Evolutionary conservation across 2,329 filamentous ascomycete genomes (phyloP).

Genomic region (Pseudogymnoascus sp.): DNA sequence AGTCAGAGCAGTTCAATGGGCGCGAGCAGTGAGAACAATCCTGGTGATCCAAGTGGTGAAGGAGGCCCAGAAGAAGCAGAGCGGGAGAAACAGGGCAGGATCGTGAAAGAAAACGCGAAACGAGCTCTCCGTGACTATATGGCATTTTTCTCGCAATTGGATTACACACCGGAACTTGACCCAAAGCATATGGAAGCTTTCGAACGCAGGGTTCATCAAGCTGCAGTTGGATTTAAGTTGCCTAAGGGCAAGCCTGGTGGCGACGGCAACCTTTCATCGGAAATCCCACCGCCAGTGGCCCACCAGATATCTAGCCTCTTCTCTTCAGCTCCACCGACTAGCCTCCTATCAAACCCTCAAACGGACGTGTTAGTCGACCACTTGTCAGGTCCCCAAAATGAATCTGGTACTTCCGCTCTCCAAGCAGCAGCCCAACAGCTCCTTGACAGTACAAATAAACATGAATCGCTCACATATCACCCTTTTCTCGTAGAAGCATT

Average conservation of each 20-base stretch:
- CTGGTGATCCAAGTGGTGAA: conserved; percentile 18
- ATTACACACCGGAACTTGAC: conserved; percentile 58
- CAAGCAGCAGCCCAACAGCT: conserved; percentile 27
- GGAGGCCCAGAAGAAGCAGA: conserved; percentile 19
- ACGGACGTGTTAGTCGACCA: conserved; percentile 20
- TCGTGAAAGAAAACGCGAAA: conserved; percentile 67
- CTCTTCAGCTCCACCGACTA: conserved; percentile 54
- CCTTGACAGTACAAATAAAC: conserved; percentile 36
- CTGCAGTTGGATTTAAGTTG: conserved; percentile 41
- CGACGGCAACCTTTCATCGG: conserved; percentile 26
- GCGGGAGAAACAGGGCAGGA: conserved; percentile 55
- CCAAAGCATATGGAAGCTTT: conserved; percentile 38
- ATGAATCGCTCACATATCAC: conserved; percentile 70
- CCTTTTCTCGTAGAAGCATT: conserved; percentile 72
- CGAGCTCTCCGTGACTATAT: conserved; percentile 68
- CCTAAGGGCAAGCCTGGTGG: conserved; percentile 29
- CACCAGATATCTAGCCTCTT: conserved; percentile 61
- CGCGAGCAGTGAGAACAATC: conserved; percentile 17
- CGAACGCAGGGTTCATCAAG: conserved; percentile 48
- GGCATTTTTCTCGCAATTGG: conserved; percentile 63
- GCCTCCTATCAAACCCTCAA: conserved; percentile 60
- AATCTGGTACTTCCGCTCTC: conserved; percentile 25
- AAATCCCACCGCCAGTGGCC: conserved; percentile 39
- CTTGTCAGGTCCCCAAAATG: conserved; percentile 21
- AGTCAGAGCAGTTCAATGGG: neutral